phyloP scores from a whole-genome alignment of 805 yeast genomes.

The Metschnikowia similis region DNA sequence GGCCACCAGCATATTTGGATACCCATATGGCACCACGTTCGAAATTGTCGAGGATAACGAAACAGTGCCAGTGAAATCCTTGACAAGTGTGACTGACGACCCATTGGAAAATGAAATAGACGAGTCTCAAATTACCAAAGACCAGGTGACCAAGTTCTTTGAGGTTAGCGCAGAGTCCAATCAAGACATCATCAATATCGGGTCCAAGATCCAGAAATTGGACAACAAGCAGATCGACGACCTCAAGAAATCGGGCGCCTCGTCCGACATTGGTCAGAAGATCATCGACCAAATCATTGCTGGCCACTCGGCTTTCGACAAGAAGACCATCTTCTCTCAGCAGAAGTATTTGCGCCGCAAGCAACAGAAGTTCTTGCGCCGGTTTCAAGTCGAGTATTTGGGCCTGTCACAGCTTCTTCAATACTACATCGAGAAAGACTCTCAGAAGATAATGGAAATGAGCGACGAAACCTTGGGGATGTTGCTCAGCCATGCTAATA shows the following conservation, averaged over 20 bases:
- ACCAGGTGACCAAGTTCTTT: constrained; percentile 34
- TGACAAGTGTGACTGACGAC: constrained; percentile 19
- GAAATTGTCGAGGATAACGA: constrained; percentile 62
- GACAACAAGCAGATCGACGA: constrained; percentile 78
- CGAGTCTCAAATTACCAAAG: constrained; percentile 36
- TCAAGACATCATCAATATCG: constrained; percentile 61
- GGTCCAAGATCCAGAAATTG: constrained; percentile 68
- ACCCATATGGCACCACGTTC: constrained; percentile 83
- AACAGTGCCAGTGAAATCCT: constrained; percentile 47
- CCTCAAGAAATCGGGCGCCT: constrained; percentile 67
- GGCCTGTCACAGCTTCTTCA: constrained; percentile 68
- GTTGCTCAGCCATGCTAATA: constrained; percentile 71
- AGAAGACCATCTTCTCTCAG: constrained; percentile 85
- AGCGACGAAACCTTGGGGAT: constrained; percentile 81
- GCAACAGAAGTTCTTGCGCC: constrained; percentile 82
- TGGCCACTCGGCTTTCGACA: constrained; percentile 80
- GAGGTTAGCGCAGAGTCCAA: constrained; percentile 54
- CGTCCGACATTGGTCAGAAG: constrained; percentile 60
- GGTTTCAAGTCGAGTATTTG: constrained; percentile 77
- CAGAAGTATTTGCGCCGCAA: constrained; percentile 89
- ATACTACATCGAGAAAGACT: constrained; percentile 74
- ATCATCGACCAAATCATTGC: constrained; percentile 79
- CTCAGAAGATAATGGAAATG: constrained; percentile 67
- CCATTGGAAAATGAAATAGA: constrained; percentile 22
- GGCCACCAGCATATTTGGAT: constrained; percentile 72